These are phyloP conservation scores for Neonectria coccinea DNA, from an alignment of 2,329 filamentous ascomycete genomes.

Conservation along the genomic window DNA sequence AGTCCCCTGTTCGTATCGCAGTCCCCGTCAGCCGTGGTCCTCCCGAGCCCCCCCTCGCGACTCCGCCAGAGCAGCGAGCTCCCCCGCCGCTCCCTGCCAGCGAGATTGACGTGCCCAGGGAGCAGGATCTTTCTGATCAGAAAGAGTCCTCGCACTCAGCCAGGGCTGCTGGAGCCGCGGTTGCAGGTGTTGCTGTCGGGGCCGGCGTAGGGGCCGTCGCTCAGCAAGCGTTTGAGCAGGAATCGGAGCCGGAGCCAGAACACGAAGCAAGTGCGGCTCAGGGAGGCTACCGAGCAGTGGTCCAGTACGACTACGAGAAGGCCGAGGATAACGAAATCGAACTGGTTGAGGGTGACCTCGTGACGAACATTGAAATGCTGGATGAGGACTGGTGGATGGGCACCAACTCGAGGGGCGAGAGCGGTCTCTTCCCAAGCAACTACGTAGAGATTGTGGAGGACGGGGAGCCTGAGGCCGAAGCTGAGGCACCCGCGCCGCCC, in stretches of 20 bases:
- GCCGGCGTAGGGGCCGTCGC: slow-evolving; percentile 40
- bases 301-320: slow-evolving; percentile 97
- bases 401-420: slow-evolving; percentile 85
- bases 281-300: slow-evolving; percentile 77
- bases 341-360: slow-evolving; percentile 85
- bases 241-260: slow-evolving; percentile 45
- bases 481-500: slow-evolving; percentile 46
- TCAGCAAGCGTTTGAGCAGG: slow-evolving; percentile 50
- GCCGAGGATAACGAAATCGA: slow-evolving; percentile 98
- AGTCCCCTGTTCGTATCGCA: slow-evolving; percentile 86
- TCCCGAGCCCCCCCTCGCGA: slow-evolving; percentile 64
- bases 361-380: slow-evolving; percentile 95
- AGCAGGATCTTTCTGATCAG: slow-evolving; percentile 74
- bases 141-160: slow-evolving; percentile 68
- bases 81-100: slow-evolving; percentile 72
- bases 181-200: slow-evolving; percentile 53
- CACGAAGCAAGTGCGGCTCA: slow-evolving; percentile 36
- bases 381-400: slow-evolving; percentile 99
- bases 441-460: slow-evolving; percentile 89
- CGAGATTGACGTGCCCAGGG: slow-evolving; percentile 72
- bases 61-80: slow-evolving; percentile 61
- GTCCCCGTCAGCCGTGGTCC: slow-evolving; percentile 81
- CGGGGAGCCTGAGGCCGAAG: slow-evolving; percentile 64
- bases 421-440: slow-evolving; percentile 94
- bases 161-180: slow-evolving; percentile 69